Base-by-base conservation (phyloP, 2,329 filamentous ascomycete genomes). In the Paraphaeosphaeria minitans region DNA sequence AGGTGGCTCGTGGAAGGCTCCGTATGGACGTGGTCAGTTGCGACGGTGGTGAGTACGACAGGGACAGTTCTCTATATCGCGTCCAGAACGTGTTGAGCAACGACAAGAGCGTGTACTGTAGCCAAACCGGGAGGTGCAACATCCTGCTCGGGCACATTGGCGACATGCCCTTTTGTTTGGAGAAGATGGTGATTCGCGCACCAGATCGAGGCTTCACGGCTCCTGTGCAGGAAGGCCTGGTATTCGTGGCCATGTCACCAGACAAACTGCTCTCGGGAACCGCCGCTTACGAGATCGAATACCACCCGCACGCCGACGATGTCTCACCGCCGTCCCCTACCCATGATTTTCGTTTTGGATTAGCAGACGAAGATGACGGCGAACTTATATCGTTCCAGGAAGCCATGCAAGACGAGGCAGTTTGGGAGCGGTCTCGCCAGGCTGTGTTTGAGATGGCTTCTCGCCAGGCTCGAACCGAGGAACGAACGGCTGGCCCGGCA, bases 21-120 rank as follows among this genome's bases (percentile, higher is more conserved):
- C 89, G 85, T 61, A 92, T 97, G 91, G 91, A 97, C 73, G 88
- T 97, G 62, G 85, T 91, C 50, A 95, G 89, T 80, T 97, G 93
- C 72, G 93, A 97, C 75, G 93, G 92, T 42, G 93, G 93, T 45
- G 81, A 83, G 59, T 85, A 84, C 67, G 82, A 84, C 52, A 87
- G 89, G 61, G 85, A 88, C 66, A 78, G 76, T 19, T 73, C 81
- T 37, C 78, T 77, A 31, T 75, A 77, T 63, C 64, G 66, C 19
- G 68, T 76, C 13, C 91, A 93, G 66, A 97, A 97, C 73, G 88
- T 97, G 29, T 82, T 98, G 61, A 87, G 86, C 66, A 88, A 93
- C 73, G 92, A 98, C 76, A 83, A 83, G 58, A 91, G 89, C 12
- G 92, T 97, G 2, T 98, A 97, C 73, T 96, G 93, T 77, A 96